Evolutionary conservation across 805 yeast species (phyloP), one percentile per base, ranked within the genome.

Genomic region (Helenozyma baotianmanensis): DNA sequence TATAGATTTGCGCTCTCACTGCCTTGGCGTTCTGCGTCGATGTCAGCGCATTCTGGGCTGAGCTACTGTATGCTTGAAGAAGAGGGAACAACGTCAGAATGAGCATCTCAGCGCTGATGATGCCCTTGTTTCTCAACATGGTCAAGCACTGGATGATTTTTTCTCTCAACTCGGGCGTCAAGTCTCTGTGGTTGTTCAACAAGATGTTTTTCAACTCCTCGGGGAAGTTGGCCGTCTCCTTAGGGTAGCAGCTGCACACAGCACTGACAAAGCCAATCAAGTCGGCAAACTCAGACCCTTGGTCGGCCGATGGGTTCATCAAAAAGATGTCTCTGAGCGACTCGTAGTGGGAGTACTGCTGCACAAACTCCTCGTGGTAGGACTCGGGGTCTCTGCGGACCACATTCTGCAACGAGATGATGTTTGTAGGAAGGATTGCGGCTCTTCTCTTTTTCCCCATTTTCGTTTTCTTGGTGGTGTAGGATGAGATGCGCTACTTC

Each of bases 321-420:
- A 87, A 64, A 52, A 84, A 86, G 38, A 92, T 83, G 50, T 90
- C 97, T 58, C 95, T 70, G 38, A 88, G 64, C 2, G 97, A 84
- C 54, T 82, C 88, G 60, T 92, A 92, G 58, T 92, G 97, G 32
- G 92, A 76, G 55, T 82, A 87, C 56, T 92, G 98, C 50, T 88
- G 92, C 24, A 82, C 58, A 58, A 92, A 92, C 59, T 92, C 99
- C 60, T 92, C 98, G 39, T 78, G 78, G 56, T 92, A 92, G 0
- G 97, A 89, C 48, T 76, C 83, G 2, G 98, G 97, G 57, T 92
- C 98, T 50, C 97, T 73, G 48, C 89, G 82, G 8, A 92, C 95
- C 43, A 92, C 70, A 58, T 92, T 92, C 63, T 92, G 98, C 39
- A 92, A 64, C 42, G 90, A 66, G 23, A 94, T 89, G 54, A 92